phyloP scores from a whole-genome alignment of 2,329 filamentous ascomycete genomes.

The Fusarium sp. region DNA sequence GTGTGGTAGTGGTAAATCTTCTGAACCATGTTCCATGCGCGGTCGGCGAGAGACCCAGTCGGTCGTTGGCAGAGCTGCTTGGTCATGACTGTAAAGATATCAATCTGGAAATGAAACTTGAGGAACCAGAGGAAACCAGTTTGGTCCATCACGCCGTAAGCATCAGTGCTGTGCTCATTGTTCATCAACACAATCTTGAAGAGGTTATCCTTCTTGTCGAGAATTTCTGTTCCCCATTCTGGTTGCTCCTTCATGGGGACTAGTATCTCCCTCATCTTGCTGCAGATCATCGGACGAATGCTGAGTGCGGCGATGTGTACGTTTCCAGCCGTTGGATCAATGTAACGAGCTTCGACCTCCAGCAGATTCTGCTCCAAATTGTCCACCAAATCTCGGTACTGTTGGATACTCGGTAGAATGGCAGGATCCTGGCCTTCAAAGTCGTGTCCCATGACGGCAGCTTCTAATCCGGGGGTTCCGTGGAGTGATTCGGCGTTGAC shows the following conservation, averaged over 20 bases:
- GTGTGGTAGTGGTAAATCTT: slow-evolving; percentile 60
- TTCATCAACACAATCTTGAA: slow-evolving; percentile 64
- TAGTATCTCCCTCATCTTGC: slow-evolving; percentile 61
- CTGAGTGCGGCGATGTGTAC: slow-evolving; percentile 62
- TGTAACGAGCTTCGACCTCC: slow-evolving; percentile 60
- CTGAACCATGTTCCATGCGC: slow-evolving; percentile 62
- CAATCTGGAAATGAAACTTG: slow-evolving; percentile 65
- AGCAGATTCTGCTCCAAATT: slow-evolving; percentile 56
- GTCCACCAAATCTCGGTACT: slow-evolving; percentile 55
- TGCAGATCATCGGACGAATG: slow-evolving; percentile 58
- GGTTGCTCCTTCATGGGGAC: slow-evolving; percentile 58
- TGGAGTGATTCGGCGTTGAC: slow-evolving; percentile 54
- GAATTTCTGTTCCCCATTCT: slow-evolving; percentile 62
- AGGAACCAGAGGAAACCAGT: slow-evolving; percentile 67
- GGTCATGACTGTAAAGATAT: slow-evolving; percentile 65
- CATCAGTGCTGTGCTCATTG: slow-evolving; percentile 58
- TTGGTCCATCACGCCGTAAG: slow-evolving; percentile 56
- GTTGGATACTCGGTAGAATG: slow-evolving; percentile 49
- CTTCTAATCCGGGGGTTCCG: slow-evolving; percentile 60
- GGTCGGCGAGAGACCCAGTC: slow-evolving; percentile 61
- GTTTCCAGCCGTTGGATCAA: slow-evolving; percentile 63
- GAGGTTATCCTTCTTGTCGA: slow-evolving; percentile 61
- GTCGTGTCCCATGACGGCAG: slow-evolving; percentile 59
- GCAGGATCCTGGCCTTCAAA: slow-evolving; percentile 44
- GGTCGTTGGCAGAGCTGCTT: slow-evolving; percentile 63